Evolutionary conservation across 495 filamentous ascomycete genomes (phyloP), one percentile per base, ranked within the genome.

Genomic region (Thermothielavioides terrestris): DNA sequence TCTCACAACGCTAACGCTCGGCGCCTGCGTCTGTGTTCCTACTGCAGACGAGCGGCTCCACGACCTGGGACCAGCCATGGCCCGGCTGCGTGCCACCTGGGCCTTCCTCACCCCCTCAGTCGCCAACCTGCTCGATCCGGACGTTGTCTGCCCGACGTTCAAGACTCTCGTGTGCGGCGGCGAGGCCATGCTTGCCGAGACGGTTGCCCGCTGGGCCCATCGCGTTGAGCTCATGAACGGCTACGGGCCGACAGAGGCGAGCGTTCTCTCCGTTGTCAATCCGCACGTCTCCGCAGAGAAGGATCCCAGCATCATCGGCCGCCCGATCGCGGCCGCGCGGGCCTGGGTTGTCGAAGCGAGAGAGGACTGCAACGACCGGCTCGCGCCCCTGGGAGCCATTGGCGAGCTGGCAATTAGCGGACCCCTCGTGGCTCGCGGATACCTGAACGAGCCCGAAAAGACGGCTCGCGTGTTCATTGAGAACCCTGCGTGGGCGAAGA

Each of bases 371-470:
- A 44, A 45, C 9, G 39, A 53, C 36, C 42, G 38, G 15, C 54
- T 61, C 17, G 44, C 40, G 3, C 48, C 58, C 6, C 42, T 64
- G 1, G 58, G 56, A 4, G 70, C 70, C 15, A 68, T 77, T 28
- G 78, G 78, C 1, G 77, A 81, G 52, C 64, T 81, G 14, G 63
- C 71, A 1, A 59, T 80, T 11, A 73, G 74, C 51, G 76, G 76
- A 0, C 68, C 71, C 5, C 47, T 69, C 1, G 56, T 79, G 15
- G 35, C 50, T 23, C 42, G 50, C 7, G 86, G 86, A 7, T 91
- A 91, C 50, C 71, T 88, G 37, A 88, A 89, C 49, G 74, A 85
- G 6, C 70, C 76, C 4, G 77, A 86, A 40, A 66, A 81, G 25
- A 84, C 79, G 1, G 50, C 58, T 2, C 68, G 75, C 47, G 64